Percentiles rank a stretch among this genome's conserved stretches.
Conservation (phyloP, 768 basidiomycete species). For the Suillus bovinus region DNA sequence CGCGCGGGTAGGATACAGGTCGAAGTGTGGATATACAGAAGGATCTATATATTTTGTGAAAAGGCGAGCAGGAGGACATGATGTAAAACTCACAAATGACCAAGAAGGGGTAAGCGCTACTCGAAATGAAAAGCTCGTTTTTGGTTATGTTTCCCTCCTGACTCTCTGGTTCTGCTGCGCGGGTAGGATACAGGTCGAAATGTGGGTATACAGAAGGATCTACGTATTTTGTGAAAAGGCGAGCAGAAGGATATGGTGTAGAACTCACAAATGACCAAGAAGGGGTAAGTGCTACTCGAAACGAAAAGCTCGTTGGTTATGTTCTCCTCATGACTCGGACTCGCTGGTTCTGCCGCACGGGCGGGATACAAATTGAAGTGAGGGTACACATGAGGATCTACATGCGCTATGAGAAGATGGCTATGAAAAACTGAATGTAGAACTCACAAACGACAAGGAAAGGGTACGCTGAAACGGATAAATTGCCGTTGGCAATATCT, state of each 20-base stretch:
- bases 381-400: constrained; percentile 29
- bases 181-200: constrained; percentile 27
- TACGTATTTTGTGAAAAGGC: background rate
- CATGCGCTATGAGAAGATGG: background rate
- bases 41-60: constrained; percentile 35
- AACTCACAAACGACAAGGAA: constrained; percentile 16
- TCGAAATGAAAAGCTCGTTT: background rate
- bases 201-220: constrained; percentile 31
- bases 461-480: constrained; percentile 14
- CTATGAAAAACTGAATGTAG: background rate
- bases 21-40: constrained; percentile 34
- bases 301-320: background rate
- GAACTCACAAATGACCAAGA: constrained; percentile 17
- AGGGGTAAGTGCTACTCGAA: constrained; percentile 14
- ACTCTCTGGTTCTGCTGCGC: constrained; percentile 16
- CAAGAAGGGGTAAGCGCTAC: background rate
- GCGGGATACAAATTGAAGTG: constrained; percentile 36
- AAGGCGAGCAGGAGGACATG: background rate
- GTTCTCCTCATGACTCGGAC: background rate
- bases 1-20: constrained; percentile 25
- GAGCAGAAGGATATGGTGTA: background rate
- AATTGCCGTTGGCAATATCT: background rate
- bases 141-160: background rate
- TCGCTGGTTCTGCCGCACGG: background rate
- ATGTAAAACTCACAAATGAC: background rate